Evolutionary conservation across 306 rosid species (phyloP).

Genomic region (Calophaca sinica): DNA sequence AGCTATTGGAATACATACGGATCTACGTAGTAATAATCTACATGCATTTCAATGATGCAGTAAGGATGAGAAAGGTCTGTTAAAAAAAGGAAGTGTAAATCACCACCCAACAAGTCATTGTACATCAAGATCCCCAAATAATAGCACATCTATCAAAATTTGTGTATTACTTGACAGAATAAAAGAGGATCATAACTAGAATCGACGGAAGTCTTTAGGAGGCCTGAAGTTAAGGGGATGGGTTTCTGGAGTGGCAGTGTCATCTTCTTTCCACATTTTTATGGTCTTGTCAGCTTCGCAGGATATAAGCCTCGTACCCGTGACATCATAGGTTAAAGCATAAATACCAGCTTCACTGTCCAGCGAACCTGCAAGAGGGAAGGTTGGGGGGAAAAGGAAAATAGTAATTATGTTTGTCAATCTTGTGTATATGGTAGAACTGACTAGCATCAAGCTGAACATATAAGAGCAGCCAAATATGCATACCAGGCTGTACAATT

Average conservation of each 20-base stretch:
- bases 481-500: constrained; percentile 92
- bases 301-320: constrained; percentile 85
- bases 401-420: neutral
- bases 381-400: neutral
- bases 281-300: constrained; percentile 99
- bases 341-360: constrained; percentile 98
- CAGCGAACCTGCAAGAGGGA: constrained; percentile 71
- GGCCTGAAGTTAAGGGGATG: constrained; percentile 90
- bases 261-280: constrained; percentile 98
- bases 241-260: constrained; percentile 91
- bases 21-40: constrained; percentile 6
- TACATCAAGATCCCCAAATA: constrained; percentile 34
- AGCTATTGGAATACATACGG: constrained; percentile 8
- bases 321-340: constrained; percentile 74
- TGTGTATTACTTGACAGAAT: neutral
- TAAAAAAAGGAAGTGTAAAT: neutral
- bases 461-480: constrained; percentile 12
- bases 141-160: neutral
- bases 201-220: constrained; percentile 89
- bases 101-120: constrained; percentile 11
- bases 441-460: neutral
- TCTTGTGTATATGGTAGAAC: constrained; percentile 7
- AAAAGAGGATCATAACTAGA: constrained; percentile 47
- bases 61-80: neutral
- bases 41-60: constrained; percentile 23